phyloP scores from a whole-genome alignment of 441 rosid genomes.

The Croton setiger region DNA sequence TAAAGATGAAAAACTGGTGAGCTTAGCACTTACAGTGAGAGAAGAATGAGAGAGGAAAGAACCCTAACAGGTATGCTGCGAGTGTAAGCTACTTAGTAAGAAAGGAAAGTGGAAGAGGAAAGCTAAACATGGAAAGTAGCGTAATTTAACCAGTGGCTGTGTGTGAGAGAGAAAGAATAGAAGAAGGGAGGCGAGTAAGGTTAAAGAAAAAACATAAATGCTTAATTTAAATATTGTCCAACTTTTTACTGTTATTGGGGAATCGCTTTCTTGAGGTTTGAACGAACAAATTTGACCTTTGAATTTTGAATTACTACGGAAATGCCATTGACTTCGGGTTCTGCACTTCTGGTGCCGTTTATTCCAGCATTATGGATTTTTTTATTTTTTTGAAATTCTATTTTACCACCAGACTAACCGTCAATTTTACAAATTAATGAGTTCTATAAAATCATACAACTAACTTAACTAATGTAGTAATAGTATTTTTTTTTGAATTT shows the following conservation, averaged over 20 bases:
- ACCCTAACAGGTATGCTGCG: constrained; percentile 15
- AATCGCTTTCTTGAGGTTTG: background rate
- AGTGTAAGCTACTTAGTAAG: constrained; percentile 37
- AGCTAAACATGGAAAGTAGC: too few relatives aligned
- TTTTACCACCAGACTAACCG: too few relatives aligned
- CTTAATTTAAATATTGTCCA: background rate
- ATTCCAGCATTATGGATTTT: too few relatives aligned
- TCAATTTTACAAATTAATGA: too few relatives aligned
- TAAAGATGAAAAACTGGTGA: background rate
- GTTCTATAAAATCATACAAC: too few relatives aligned
- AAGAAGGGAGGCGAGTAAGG: background rate
- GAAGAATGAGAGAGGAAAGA: background rate
- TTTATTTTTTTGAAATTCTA: too few relatives aligned
- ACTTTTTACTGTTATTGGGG: background rate
- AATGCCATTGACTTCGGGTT: constrained; percentile 14
- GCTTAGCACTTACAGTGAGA: constrained; percentile 17
- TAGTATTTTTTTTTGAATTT: too few relatives aligned
- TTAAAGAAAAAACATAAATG: background rate
- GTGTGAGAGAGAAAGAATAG: background rate
- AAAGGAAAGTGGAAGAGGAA: background rate
- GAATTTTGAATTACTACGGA: constrained; percentile 3
- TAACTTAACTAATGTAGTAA: too few relatives aligned
- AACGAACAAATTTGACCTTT: background rate
- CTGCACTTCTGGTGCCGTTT: too few relatives aligned
- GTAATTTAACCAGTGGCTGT: background rate